phyloP scores from a whole-genome alignment of 805 yeast species.

The Starmera quercuum region DNA sequence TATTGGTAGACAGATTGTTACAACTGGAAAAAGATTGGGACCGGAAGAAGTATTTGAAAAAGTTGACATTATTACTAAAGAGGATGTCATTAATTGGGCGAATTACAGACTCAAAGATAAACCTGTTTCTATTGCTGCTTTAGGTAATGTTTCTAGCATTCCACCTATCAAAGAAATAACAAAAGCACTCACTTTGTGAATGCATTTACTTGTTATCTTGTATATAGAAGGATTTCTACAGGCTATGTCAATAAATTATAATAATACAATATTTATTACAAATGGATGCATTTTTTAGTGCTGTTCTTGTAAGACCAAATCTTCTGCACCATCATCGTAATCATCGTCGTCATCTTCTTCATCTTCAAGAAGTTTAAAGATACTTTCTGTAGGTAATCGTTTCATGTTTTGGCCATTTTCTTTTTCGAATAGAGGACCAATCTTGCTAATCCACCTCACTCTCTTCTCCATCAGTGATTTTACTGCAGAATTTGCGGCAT shows the following conservation, averaged over 20 bases:
- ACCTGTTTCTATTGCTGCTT: constrained; percentile 85
- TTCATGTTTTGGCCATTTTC: constrained; percentile 60
- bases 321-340: constrained; percentile 29
- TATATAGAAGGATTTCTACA: constrained; percentile 2
- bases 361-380: constrained; percentile 39
- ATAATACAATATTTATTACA: not conserved
- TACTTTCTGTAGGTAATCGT: constrained; percentile 58
- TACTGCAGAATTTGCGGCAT: constrained; percentile 71
- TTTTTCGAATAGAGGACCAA: constrained; percentile 72
- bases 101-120: constrained; percentile 68
- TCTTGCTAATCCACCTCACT: constrained; percentile 77
- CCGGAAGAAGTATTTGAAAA: constrained; percentile 44
- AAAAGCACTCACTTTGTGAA: constrained; percentile 18
- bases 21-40: constrained; percentile 64
- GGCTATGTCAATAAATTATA: no score
- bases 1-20: constrained; percentile 93
- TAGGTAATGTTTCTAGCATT: constrained; percentile 71
- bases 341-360: constrained; percentile 31
- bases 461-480: constrained; percentile 80
- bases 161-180: constrained; percentile 63
- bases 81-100: constrained; percentile 85
- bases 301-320: constrained; percentile 17
- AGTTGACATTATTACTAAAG: constrained; percentile 69
- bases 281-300: constrained; percentile 2
- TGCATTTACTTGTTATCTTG: not conserved